phyloP scores from a whole-genome alignment of 2,329 filamentous ascomycete genomes.

The Ceratocystis colombiana region DNA sequence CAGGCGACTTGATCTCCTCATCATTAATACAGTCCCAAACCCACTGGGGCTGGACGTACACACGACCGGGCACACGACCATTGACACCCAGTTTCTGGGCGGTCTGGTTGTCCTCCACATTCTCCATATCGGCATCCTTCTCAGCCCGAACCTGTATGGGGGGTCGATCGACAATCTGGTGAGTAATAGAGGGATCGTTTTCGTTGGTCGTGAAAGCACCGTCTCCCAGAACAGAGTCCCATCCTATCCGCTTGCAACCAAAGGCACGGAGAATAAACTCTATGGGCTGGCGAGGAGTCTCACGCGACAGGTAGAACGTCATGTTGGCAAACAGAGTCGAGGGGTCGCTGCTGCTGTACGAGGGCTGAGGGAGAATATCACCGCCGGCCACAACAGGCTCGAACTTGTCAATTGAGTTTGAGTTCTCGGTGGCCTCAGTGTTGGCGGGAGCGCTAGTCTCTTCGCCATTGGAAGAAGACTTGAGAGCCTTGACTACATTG shows the following conservation, averaged over 20 bases:
- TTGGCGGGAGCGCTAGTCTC: conserved; percentile 36
- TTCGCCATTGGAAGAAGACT: conserved; percentile 42
- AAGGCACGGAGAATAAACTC: conserved; percentile 92
- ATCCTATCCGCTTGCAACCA: conserved; percentile 90
- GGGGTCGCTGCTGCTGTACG: conserved; percentile 53
- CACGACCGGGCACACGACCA: conserved; percentile 76
- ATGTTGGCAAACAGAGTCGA: conserved; percentile 75
- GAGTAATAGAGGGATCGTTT: conserved; percentile 77
- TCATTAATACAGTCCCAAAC: conserved; percentile 96
- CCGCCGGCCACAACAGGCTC: conserved; percentile 73
- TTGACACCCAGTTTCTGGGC: conserved; percentile 49
- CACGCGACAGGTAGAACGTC: conserved; percentile 86
- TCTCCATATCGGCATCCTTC: conserved; percentile 35
- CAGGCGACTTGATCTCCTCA: conserved; percentile 73
- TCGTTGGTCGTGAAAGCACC: conserved; percentile 89
- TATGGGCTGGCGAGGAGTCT: conserved; percentile 79
- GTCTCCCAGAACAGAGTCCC: conserved; percentile 82
- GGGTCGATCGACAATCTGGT: conserved; percentile 91
- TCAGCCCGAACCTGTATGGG: conserved; percentile 52
- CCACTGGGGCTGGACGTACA: conserved; percentile 95
- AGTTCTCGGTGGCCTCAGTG: conserved; percentile 38
- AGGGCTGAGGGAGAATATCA: conserved; percentile 75
- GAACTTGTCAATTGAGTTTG: conserved; percentile 77
- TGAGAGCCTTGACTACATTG: conserved; percentile 59
- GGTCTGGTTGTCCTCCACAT: conserved; percentile 52